A percentile compares a stretch with the other conserved stretches of the same genome.
These are phyloP conservation scores for Leptographium lundbergii DNA, from an alignment of 2,329 filamentous ascomycete species.

Conservation along the genomic window DNA sequence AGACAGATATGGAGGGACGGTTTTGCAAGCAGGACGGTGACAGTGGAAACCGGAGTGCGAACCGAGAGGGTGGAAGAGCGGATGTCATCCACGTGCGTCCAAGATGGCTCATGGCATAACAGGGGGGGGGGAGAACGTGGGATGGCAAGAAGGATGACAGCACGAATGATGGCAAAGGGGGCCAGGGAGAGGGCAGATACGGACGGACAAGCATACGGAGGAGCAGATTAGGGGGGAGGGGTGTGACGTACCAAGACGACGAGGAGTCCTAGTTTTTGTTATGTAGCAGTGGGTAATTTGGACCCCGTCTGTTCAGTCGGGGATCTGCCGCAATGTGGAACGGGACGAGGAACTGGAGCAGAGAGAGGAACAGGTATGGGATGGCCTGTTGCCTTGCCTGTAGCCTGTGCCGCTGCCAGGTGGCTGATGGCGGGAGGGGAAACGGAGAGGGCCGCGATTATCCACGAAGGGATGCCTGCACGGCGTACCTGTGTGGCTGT, in stretches of 20 bases:
- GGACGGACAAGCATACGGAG: too few relatives aligned
- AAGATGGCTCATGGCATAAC: not conserved
- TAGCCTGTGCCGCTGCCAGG: too few relatives aligned
- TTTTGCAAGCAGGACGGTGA: not conserved
- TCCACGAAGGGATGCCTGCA: not conserved
- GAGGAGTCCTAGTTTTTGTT: not conserved
- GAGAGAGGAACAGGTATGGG: not conserved
- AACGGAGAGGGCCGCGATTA: not conserved
- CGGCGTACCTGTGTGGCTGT: not conserved
- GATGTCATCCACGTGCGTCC: not conserved
- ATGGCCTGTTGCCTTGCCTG: too few relatives aligned
- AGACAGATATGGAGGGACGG: not conserved
- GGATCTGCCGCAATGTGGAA: not conserved
- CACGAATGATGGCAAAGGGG: not conserved
- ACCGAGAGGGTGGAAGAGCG: not conserved
- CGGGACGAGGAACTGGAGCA: not conserved
- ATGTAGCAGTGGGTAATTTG: not conserved
- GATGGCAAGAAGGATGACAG: not conserved
- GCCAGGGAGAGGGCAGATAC: not conserved
- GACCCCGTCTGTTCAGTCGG: not conserved
- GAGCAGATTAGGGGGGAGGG: not conserved
- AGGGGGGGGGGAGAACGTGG: not conserved
- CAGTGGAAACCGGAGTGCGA: not conserved
- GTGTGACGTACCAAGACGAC: not conserved
- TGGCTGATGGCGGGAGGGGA: not conserved